A percentile compares a stretch with the other conserved stretches of the same genome.
Evolutionary conservation across 1,139 yeast genomes (phyloP).

Genomic region (Nadsonia commutata): DNA sequence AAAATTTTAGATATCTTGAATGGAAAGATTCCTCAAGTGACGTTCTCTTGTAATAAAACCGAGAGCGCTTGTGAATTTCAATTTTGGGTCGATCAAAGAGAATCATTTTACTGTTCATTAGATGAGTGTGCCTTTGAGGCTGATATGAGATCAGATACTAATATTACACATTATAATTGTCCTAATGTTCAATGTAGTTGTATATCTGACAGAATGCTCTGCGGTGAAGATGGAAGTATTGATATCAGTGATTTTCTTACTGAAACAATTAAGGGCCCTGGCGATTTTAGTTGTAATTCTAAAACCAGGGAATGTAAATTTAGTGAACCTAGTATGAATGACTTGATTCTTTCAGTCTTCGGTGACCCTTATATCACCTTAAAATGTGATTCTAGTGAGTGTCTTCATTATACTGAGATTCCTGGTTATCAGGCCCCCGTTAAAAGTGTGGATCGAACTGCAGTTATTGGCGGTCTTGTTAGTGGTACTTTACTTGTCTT

Average conservation of each 20-base stretch:
- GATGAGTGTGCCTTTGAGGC: slow-evolving; percentile 53
- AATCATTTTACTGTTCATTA: slow-evolving; percentile 81
- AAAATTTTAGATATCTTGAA: slow-evolving; percentile 67
- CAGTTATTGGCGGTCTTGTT: slow-evolving; percentile 36
- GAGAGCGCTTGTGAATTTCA: slow-evolving; percentile 64
- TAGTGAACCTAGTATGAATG: slow-evolving; percentile 94
- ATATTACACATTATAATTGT: slow-evolving; percentile 67
- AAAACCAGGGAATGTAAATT: slow-evolving; percentile 49
- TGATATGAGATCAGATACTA: slow-evolving; percentile 35
- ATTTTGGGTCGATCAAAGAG: slow-evolving; percentile 86
- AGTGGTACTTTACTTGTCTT: slow-evolving; percentile 29
- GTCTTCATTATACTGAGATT: slow-evolving; percentile 79
- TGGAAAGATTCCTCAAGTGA: slow-evolving; percentile 81
- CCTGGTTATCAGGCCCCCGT: slow-evolving; percentile 73
- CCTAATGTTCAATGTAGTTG: slow-evolving; percentile 68
- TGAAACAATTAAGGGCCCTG: slow-evolving; percentile 86
- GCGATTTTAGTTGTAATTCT: slow-evolving; percentile 73
- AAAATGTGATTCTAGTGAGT: slow-evolving; percentile 73
- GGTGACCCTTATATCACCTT: slow-evolving; percentile 84
- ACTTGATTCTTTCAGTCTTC: slow-evolving; percentile 72
- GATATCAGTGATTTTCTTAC: slow-evolving; percentile 87
- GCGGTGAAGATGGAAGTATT: slow-evolving; percentile 88
- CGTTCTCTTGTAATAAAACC: slow-evolving; percentile 71
- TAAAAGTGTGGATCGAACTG: slow-evolving; percentile 36
- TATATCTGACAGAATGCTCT: slow-evolving; percentile 80